Base-by-base conservation (phyloP, 768 basidiomycete species). In the Goffeauzyma gilvescens region DNA sequence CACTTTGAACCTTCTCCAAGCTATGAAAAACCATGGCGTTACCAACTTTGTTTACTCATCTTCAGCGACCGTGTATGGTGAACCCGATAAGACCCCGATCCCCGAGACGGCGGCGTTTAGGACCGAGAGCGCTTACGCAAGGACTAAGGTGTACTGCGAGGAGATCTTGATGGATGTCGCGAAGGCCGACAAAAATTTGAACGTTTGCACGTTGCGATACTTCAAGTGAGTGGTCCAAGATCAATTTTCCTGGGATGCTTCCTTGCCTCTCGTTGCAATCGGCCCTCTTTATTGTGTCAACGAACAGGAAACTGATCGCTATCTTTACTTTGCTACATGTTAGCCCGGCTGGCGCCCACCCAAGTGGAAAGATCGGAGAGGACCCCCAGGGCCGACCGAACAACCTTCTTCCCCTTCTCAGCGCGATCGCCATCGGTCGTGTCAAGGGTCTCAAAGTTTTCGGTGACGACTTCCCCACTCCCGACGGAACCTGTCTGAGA, bases 261-360 rank as follows among this genome's bases (percentile, higher is more conserved):
- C 20, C 5, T 33, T 20, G n/a, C 18, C n/a, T 43, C 28, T 35
- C 36, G 26, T 15, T 32, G n/a, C 10, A 0, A 14, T 14, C 10
- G 8, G 2, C 17, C 15, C 21, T 17, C n/a, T n/a, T n/a, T n/a
- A n/a, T n/a, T n/a, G n/a, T n/a, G n/a, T n/a, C n/a, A n/a, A n/a
- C n/a, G n/a, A 25, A 10, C 8, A 15, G 25, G 24, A 23, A 13
- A 12, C 41, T 12, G 18, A n/a, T 7, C 26, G 17, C n/a, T n/a
- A n/a, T n/a, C n/a, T n/a, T n/a, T n/a, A n/a, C n/a, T n/a, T n/a
- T 14, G n/a, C 12, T 13, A 7, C 10, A 24, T 27, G 35, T 0
- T 53, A 90, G 85, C 64, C 93, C 93, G 50, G 93, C 85, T 27
- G 93, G 93, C n/a, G 89, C 90, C 1, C 90, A 96, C 64, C 84